Percentiles rank a stretch among this genome's conserved stretches.
Evolutionary conservation across 805 yeast species (phyloP).

Genomic region (Blastobotrys peoriensis): DNA sequence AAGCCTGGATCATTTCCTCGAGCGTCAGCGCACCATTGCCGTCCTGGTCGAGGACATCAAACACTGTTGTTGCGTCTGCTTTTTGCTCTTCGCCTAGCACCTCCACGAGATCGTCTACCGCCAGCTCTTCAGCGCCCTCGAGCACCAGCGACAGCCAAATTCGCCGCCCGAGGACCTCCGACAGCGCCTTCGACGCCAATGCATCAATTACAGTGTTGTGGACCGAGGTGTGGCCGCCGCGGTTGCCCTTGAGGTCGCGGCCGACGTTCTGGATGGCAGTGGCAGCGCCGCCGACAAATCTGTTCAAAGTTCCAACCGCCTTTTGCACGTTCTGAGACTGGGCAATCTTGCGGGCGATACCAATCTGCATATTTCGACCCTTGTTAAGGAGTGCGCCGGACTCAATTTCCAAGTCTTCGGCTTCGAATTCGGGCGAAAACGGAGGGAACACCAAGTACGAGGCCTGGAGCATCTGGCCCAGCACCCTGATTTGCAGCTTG

Average conservation of each 20-base stretch:
- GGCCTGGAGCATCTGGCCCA: conserved; percentile 28
- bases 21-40: conserved; percentile 32
- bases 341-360: conserved; percentile 15
- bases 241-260: conserved; percentile 19
- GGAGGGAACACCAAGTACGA: conserved; percentile 32
- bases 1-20: conserved; percentile 32
- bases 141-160: conserved; percentile 38
- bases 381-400: conserved; percentile 20
- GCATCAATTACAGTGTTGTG: conserved; percentile 30
- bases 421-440: conserved; percentile 30
- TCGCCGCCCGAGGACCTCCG: conserved; percentile 32
- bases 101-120: conserved; percentile 30
- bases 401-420: conserved; percentile 30
- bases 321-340: conserved; percentile 19
- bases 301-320: conserved; percentile 23
- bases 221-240: conserved; percentile 5
- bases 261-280: conserved; percentile 21
- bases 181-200: conserved; percentile 22
- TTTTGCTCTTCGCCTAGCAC: conserved; percentile 27
- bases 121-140: conserved; percentile 31
- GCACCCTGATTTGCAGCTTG: conserved; percentile 27
- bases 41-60: conserved; percentile 32
- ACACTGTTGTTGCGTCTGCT: conserved; percentile 28
- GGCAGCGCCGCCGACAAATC: conserved; percentile 27
- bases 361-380: conserved; percentile 7